These are phyloP conservation scores for Heterobasidion parviporum DNA, from an alignment of 1,284 basidiomycete species.

Conservation along the genomic window DNA sequence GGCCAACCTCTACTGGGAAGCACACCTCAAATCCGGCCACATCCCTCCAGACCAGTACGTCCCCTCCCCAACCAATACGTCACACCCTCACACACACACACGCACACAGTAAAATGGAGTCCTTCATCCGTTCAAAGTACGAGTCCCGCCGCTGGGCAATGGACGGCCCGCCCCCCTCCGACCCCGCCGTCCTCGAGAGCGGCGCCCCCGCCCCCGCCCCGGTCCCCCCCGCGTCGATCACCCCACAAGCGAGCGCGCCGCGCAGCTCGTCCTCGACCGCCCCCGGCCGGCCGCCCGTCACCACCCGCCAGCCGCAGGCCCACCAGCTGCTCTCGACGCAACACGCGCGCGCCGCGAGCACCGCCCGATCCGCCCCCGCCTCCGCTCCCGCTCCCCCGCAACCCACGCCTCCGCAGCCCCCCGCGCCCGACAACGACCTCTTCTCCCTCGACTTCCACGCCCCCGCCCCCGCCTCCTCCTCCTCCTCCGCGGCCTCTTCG, in stretches of 20 bases:
- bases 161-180: constrained; percentile 76
- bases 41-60: constrained; percentile 91
- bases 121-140: constrained; percentile 96
- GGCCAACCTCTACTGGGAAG: constrained; percentile 96
- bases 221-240: constrained; percentile 14
- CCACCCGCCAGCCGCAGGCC: constrained; percentile 42
- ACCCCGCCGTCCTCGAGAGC: constrained; percentile 75
- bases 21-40: constrained; percentile 90
- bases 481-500: constrained; percentile 22
- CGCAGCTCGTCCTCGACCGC: constrained; percentile 19
- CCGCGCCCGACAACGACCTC: constrained; percentile 47
- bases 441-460: constrained; percentile 84
- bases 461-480: constrained; percentile 27
- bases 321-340: constrained; percentile 45
- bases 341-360: constrained; percentile 16
- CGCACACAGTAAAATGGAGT: constrained; percentile 84
- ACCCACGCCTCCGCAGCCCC: constrained; percentile 12
- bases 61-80: neutral
- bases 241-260: constrained; percentile 21
- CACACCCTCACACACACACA: constrained; percentile 1
- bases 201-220: constrained; percentile 20
- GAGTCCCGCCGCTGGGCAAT: constrained; percentile 90
- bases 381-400: constrained; percentile 12
- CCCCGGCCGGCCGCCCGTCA: constrained; percentile 23
- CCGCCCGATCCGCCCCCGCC: constrained; percentile 17